Conservation (phyloP, 2,329 filamentous ascomycete species). For the Fusarium incarnatum region DNA sequence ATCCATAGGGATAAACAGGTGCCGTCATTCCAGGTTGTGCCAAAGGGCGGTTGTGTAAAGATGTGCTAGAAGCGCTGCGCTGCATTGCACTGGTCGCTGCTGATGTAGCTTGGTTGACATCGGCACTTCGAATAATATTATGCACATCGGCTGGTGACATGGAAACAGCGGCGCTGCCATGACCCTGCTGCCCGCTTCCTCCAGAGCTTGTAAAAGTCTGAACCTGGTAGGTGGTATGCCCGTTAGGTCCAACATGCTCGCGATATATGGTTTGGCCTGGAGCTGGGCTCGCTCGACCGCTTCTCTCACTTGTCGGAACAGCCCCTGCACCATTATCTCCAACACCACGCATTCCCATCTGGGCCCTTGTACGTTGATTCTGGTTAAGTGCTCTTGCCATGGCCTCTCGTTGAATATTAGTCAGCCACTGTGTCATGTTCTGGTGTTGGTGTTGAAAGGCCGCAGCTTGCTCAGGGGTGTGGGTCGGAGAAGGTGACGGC, state of each 20-base stretch:
- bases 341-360: conserved; percentile 56
- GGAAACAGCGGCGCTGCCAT: conserved; percentile 39
- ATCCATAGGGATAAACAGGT: conserved; percentile 51
- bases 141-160: conserved; percentile 59
- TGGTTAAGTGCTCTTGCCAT: conserved; percentile 57
- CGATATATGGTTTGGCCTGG: conserved; percentile 50
- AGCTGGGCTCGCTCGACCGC: conserved; percentile 50
- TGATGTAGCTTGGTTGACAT: conserved; percentile 58
- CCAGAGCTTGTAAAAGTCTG: conserved; percentile 50
- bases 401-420: conserved; percentile 61
- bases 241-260: conserved; percentile 50
- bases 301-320: conserved; percentile 42
- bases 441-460: conserved; percentile 56
- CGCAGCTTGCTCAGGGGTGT: conserved; percentile 48
- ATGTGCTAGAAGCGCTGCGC: conserved; percentile 61
- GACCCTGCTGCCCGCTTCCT: conserved; percentile 24
- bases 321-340: conserved; percentile 48
- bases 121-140: conserved; percentile 59
- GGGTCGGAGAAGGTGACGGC: conserved; percentile 49
- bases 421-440: conserved; percentile 59
- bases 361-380: conserved; percentile 57
- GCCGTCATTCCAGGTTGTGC: conserved; percentile 58
- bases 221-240: conserved; percentile 51
- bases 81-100: conserved; percentile 65
- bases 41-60: conserved; percentile 52